A percentile compares a stretch with the other conserved stretches of the same genome.
Evolutionary conservation across 805 yeast species (phyloP).

Genomic region (Pichia sporocuriosa): DNA sequence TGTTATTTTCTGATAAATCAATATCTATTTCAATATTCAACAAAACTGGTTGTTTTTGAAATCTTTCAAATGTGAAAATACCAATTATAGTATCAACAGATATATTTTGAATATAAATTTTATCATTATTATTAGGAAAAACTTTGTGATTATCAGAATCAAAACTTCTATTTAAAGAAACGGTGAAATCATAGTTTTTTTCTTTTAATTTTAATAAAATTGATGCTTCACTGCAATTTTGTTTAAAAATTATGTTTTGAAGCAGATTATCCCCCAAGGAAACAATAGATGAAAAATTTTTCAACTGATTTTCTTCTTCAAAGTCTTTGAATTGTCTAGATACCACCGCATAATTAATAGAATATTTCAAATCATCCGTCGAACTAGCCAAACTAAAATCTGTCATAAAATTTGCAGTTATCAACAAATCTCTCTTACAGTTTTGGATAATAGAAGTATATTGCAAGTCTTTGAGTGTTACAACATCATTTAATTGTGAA

Average conservation of each 20-base stretch:
- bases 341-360: conserved; percentile 84
- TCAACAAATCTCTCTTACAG: conserved; percentile 8
- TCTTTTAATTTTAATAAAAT: conserved; percentile 10
- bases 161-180: background rate
- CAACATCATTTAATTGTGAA: conserved; percentile 25
- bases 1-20: conserved; percentile 14
- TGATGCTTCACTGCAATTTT: conserved; percentile 15
- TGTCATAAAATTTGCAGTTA: conserved; percentile 53
- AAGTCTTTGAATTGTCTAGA: conserved; percentile 54
- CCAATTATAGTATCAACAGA: conserved; percentile 64
- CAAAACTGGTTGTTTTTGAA: conserved; percentile 68
- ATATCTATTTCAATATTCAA: conserved; percentile 47
- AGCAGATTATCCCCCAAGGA: conserved; percentile 28
- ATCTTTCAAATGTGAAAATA: conserved; percentile 84
- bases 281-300: conserved; percentile 37
- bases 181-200: background rate
- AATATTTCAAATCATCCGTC: conserved; percentile 72
- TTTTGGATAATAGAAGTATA: conserved; percentile 14
- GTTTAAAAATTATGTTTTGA: conserved; percentile 16
- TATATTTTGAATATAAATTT: conserved; percentile 3
- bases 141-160: too few relatives aligned
- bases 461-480: conserved; percentile 45
- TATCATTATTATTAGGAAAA: background rate
- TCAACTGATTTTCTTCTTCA: conserved; percentile 37
- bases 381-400: conserved; percentile 68